phyloP scores from a whole-genome alignment of 257 asterid species.

The Penstemon eatonii region DNA sequence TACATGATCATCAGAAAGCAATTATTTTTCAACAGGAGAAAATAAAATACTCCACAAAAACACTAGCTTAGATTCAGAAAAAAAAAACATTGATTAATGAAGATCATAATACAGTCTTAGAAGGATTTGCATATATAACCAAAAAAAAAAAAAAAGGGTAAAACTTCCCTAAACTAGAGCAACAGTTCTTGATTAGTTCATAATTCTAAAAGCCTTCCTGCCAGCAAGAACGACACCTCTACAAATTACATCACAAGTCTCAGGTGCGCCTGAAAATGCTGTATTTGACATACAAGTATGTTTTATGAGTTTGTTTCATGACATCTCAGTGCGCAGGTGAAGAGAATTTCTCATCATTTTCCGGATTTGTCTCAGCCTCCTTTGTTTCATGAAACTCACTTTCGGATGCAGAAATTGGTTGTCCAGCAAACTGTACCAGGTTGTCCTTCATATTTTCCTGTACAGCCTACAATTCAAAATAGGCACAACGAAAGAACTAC shows the following conservation, averaged over 20 bases:
- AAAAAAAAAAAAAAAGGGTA: not conserved
- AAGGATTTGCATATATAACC: too few species aligned
- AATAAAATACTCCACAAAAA: too few species aligned
- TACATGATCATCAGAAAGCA: too few species aligned
- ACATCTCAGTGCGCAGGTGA: too few species aligned
- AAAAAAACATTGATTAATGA: too few species aligned
- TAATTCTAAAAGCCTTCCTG: not conserved
- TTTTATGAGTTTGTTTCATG: too few species aligned
- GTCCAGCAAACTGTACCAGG: slow-evolving; percentile 40
- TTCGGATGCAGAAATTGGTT: slow-evolving; percentile 12
- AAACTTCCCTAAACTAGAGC: not conserved
- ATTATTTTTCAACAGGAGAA: too few species aligned
- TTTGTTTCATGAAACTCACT: not conserved
- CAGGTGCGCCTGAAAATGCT: too few species aligned
- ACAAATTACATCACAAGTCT: too few species aligned
- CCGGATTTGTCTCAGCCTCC: not conserved
- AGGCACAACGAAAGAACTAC: not conserved
- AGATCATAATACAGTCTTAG: too few species aligned
- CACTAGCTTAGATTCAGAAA: not conserved
- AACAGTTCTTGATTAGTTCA: not conserved
- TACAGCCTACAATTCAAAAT: slow-evolving; percentile 53
- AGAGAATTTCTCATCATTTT: not conserved
- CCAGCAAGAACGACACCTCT: not conserved
- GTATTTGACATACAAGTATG: too few species aligned
- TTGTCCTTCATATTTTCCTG: slow-evolving; percentile 68